Conservation (phyloP, 148 eudicot species). For the Chenopodium album region DNA sequence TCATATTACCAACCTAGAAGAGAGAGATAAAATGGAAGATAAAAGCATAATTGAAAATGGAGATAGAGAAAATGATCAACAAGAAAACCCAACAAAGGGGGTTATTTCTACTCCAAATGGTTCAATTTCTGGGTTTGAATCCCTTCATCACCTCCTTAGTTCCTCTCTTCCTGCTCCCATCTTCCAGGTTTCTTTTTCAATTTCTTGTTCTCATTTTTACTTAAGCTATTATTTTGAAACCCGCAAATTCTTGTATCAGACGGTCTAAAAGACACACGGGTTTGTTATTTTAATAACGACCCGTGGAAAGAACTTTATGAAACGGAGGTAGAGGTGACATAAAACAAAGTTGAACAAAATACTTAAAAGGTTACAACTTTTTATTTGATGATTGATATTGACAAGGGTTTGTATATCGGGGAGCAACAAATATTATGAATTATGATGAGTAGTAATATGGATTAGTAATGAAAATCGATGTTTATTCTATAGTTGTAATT, state of each 20-base stretch:
- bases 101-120: conserved; percentile 34
- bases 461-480: too few species aligned
- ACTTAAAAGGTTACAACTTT: too few species aligned
- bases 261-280: too few species aligned
- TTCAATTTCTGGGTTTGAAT: conserved; percentile 76
- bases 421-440: too few species aligned
- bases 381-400: not conserved
- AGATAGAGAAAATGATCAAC: not conserved
- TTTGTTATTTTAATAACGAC: too few species aligned
- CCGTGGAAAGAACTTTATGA: too few species aligned
- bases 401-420: not conserved
- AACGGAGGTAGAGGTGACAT: too few species aligned
- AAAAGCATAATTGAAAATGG: conserved; percentile 29
- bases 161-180: conserved; percentile 58
- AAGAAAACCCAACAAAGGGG: conserved; percentile 14
- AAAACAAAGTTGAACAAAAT: too few species aligned
- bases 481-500: too few species aligned
- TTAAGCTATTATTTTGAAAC: too few species aligned
- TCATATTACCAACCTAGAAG: not conserved
- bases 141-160: conserved; percentile 71
- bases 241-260: too few species aligned
- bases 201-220: too few species aligned
- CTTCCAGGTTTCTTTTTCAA: conserved; percentile 46
- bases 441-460: not conserved
- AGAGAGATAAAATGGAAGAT: conserved; percentile 27